Conservation (phyloP, 768 basidiomycete species). For the Podaxis sp. region DNA sequence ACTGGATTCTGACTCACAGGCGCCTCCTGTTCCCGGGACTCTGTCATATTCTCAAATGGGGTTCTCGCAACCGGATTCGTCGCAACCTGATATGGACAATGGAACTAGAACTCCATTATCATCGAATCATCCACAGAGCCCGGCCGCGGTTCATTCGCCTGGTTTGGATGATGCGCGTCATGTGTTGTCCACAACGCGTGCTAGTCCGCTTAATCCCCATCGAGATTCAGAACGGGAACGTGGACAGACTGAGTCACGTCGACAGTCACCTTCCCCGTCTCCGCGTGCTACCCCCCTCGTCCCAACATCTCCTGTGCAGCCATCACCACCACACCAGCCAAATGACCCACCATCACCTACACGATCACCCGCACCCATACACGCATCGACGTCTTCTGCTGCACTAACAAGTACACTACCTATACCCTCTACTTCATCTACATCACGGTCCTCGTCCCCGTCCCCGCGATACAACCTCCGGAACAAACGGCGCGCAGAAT, state of each 20-base stretch:
- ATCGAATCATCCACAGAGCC: not conserved
- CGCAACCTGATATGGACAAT: not conserved
- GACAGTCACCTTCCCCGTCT: too few relatives aligned
- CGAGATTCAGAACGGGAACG: not conserved
- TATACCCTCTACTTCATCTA: constrained; percentile 15
- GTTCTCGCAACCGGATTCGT: constrained; percentile 22
- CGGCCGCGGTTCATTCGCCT: not conserved
- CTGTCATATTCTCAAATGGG: constrained; percentile 38
- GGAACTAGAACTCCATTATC: not conserved
- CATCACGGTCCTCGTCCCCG: constrained; percentile 13
- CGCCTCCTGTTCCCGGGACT: constrained; percentile 27
- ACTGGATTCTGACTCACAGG: constrained; percentile 27
- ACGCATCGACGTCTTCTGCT: not conserved
- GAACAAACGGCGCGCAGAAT: constrained; percentile 25
- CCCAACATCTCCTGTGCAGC: too few relatives aligned
- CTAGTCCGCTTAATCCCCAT: not conserved
- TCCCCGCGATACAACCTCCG: constrained; percentile 33
- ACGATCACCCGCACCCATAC: constrained; percentile 2
- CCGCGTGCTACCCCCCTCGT: too few relatives aligned
- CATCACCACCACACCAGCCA: too few relatives aligned
- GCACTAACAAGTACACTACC: not conserved
- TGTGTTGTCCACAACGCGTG: not conserved
- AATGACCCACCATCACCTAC: not conserved
- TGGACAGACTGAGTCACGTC: not conserved
- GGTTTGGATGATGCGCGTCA: not conserved